Base-by-base conservation (phyloP, 2,329 filamentous ascomycete genomes). In the Clonostachys rhizophaga region DNA sequence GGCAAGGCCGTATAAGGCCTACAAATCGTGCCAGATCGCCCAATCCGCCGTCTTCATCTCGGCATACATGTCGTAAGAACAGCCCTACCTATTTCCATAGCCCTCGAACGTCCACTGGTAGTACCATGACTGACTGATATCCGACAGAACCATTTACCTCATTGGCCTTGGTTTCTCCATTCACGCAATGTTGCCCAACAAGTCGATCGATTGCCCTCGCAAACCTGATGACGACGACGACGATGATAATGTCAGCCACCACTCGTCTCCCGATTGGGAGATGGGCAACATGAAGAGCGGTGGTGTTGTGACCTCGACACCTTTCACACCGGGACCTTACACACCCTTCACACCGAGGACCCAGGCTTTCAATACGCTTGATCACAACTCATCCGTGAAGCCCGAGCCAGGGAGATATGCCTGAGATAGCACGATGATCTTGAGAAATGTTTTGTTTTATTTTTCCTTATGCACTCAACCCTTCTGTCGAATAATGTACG, bases 21-120 rank as follows among this genome's bases (percentile, higher is more conserved):
- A 78, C 43, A 67, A 74, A 47, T 81, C 79, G 56, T 92, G 88
- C 63, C 66, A 74, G 58, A 75, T 87, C 61, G 86, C 87, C 7
- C 86, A 89, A 62, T 79, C 75, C 45, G 73, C 76, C 13, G 86
- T 89, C 55, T 85, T 78, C 13, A 72, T 81, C 17, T 83, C 82
- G 1, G 65, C 84, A 13, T 71, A 84, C 53, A 83, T 89, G 79
- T 70, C 88, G 84, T 88, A 74, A 69, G 83, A 77, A 8, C 6
- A 9, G n/a, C 4, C 16, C 24, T 20, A 11, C 18, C 43, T 2
- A 13, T 24, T 11, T 8, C 43, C 33, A 17, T 39, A 40, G 34
- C 10, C 34, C 34, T 6, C 36, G 44, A 13, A 12, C 9, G 14
- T 13, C 11, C 14, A 13, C 18, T n/a, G 4, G 5, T 34, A 14